These are phyloP conservation scores for Fusarium citri DNA, from an alignment of 2,329 filamentous ascomycete species.

Conservation along the genomic window DNA sequence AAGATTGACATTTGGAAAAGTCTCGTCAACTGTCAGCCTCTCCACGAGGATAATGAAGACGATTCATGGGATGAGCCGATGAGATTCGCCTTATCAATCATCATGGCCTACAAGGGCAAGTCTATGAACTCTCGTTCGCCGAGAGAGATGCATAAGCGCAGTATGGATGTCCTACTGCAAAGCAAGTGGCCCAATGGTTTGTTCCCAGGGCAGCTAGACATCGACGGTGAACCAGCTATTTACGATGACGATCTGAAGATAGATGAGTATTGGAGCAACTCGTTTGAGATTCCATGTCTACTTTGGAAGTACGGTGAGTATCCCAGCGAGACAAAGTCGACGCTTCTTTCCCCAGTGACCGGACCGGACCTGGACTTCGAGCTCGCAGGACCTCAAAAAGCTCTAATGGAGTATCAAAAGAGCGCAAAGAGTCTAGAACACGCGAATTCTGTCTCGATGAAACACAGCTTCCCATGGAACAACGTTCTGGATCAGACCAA, in stretches of 20 bases:
- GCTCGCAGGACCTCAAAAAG: no score
- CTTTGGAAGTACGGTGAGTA: background rate
- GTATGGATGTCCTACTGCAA: background rate
- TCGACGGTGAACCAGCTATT: background rate
- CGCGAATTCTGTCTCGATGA: background rate
- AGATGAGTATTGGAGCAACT: background rate
- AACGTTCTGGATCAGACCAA: background rate
- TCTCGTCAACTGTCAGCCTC: background rate
- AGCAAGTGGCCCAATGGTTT: background rate
- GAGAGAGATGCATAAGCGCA: background rate
- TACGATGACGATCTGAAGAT: background rate
- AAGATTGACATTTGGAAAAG: background rate
- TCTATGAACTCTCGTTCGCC: background rate
- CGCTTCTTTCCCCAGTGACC: no score
- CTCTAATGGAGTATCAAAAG: background rate
- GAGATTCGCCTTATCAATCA: background rate
- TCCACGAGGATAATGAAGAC: background rate
- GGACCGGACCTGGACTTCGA: no score
- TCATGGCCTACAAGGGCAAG: accelerated
- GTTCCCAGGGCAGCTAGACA: background rate
- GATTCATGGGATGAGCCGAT: background rate
- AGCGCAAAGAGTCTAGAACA: background rate
- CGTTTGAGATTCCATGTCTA: background rate
- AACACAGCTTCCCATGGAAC: background rate
- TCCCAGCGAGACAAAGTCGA: no score